These are phyloP conservation scores for Apostasia shenzhenica DNA, from an alignment of 106 monocot species.

Conservation along the genomic window DNA sequence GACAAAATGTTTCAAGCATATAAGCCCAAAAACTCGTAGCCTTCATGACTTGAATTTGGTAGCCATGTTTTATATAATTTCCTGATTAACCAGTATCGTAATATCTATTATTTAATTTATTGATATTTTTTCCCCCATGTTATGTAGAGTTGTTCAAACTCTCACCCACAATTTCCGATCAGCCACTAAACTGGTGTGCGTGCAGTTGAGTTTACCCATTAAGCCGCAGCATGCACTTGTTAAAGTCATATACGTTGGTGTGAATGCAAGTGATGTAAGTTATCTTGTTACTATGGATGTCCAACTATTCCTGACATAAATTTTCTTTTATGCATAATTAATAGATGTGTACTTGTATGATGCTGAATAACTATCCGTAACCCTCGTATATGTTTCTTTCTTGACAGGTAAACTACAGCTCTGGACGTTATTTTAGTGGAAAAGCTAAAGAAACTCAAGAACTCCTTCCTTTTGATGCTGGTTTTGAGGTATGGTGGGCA, in stretches of 20 bases:
- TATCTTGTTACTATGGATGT: not conserved
- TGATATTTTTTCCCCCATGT: not conserved
- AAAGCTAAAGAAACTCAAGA: conserved; percentile 30
- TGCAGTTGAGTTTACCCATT: conserved; percentile 50
- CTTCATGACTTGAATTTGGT: too few species aligned
- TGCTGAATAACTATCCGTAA: not conserved
- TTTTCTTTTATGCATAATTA: not conserved
- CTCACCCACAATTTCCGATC: conserved; percentile 71
- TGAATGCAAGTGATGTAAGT: conserved; percentile 99
- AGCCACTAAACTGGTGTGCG: conserved; percentile 64
- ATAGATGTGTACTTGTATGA: not conserved
- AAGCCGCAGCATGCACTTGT: conserved; percentile 71
- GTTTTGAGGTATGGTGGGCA: conserved; percentile 71
- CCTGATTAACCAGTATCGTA: too few species aligned
- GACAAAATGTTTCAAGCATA: too few species aligned
- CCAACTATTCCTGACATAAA: not conserved
- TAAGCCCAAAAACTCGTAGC: too few species aligned
- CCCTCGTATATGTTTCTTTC: conserved; percentile 8
- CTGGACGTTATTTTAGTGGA: conserved; percentile 82
- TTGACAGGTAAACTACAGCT: conserved; percentile 91
- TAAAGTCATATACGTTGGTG: conserved; percentile 95
- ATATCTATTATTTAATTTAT: too few species aligned
- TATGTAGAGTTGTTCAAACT: conserved; percentile 70
- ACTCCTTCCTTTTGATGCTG: conserved; percentile 89
- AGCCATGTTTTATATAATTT: too few species aligned